A percentile compares a stretch with the other conserved stretches of the same genome.
phyloP scores from a whole-genome alignment of 1,139 yeast species.

The Lodderomyces metapsilosis region DNA sequence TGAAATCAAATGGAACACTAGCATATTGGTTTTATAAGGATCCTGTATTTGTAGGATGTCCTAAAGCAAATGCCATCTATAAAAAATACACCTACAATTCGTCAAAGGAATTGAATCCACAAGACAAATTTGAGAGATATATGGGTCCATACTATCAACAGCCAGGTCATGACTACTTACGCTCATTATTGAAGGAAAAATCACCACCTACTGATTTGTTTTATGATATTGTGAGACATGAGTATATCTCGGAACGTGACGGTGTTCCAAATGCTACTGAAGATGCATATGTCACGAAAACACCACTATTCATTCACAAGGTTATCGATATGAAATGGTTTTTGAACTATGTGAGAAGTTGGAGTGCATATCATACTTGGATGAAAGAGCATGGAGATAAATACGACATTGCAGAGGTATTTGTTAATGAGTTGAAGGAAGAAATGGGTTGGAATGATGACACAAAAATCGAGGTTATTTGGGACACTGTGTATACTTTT shows the following conservation, averaged over 20 bases:
- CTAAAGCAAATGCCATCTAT: slow-evolving; percentile 41
- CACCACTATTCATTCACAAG: slow-evolving; percentile 40
- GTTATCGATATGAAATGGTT: slow-evolving; percentile 44
- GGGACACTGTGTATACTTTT: slow-evolving; percentile 59
- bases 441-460: slow-evolving; percentile 45
- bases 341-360: slow-evolving; percentile 54
- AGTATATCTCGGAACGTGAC: slow-evolving; percentile 35
- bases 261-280: slow-evolving; percentile 17
- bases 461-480: slow-evolving; percentile 46
- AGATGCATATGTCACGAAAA: slow-evolving; percentile 15
- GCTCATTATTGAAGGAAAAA: slow-evolving; percentile 42
- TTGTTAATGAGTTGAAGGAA: slow-evolving; percentile 42
- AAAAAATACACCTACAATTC: slow-evolving; percentile 39
- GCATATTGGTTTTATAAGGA: slow-evolving; percentile 83
- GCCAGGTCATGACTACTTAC: slow-evolving; percentile 62
- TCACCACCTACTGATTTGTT: slow-evolving; percentile 42
- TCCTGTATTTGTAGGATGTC: slow-evolving; percentile 48
- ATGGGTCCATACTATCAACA: slow-evolving; percentile 75
- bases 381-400: slow-evolving; percentile 32
- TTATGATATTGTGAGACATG: slow-evolving; percentile 37
- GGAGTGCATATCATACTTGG: slow-evolving; percentile 76
- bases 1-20: slow-evolving; percentile 61
- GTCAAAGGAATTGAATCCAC: slow-evolving; percentile 19
- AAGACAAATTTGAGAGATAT: slow-evolving; percentile 35
- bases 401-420: slow-evolving; percentile 39